Base-by-base conservation (phyloP, 306 rosid species). In the Gillenia trifoliata region DNA sequence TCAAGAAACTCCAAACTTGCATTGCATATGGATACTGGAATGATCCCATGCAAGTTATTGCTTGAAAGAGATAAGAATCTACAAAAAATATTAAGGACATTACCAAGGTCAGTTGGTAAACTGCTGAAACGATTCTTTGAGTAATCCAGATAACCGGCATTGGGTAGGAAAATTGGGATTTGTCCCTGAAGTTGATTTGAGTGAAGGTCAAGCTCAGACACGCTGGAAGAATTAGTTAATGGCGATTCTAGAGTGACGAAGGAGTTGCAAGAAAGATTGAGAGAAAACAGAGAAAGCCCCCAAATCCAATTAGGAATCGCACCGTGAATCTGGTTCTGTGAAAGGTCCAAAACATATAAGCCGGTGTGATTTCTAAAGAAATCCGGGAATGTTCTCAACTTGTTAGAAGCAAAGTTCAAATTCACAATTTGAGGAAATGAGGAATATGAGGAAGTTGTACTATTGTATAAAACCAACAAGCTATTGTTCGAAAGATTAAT, bases 191-290 rank as follows among this genome's bases (percentile, higher is more conserved):
- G 22, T 17, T 71, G 23, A 64, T 86, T 86, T 20, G 64, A 68
- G 36, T 80, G 89, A 56, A 86, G 79, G 77, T 83, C 89, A 11
- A 83, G 73, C 60, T 77, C 10, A 3, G 0, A 1, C 11, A 82
- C 11, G 12, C 0, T 1, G 34, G 1, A 10, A 71, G 75, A 8
- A 77, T 77, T 64, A 1, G n/a, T 23, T 5, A 52, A 11, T 23
- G 80, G 65, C 45, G 64, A 79, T 38, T 75, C 84, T 25, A 79
- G 11, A 54, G 47, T 23, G 2, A 0, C 11, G 11, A 91, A 56
- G 0, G 31, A 36, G 71, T 91, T 91, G 68, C 59, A 28, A 33
- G 97, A 89, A 47, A 91, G 85, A 67, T 89, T 91, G n/a, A n/a
- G n/a, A n/a, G n/a, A n/a, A n/a, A n/a, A n/a, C n/a, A n/a, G n/a